phyloP scores from a whole-genome alignment of 331 rosid species.

The Phaseolus coccineus region DNA sequence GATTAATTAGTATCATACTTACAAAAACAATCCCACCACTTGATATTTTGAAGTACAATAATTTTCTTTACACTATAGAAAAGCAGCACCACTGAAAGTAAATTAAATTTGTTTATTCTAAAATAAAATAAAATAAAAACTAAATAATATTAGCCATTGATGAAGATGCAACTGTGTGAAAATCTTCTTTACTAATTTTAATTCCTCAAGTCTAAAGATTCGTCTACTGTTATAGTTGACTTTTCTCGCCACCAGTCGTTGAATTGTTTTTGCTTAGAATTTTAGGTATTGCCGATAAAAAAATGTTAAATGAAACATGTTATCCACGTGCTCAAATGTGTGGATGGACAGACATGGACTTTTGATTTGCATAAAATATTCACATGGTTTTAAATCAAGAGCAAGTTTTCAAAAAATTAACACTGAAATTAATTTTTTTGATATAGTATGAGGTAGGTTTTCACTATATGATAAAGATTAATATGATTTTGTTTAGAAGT shows the following conservation, averaged over 20 bases:
- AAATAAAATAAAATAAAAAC: too few species aligned
- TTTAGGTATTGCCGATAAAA: neutral
- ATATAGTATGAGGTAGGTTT: neutral
- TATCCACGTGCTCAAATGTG: constrained; percentile 11
- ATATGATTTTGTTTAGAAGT: too few species aligned
- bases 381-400: neutral
- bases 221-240: neutral
- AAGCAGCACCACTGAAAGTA: too few species aligned
- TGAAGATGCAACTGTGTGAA: neutral
- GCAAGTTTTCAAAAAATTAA: neutral
- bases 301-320: neutral
- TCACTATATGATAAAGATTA: neutral
- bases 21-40: too few species aligned
- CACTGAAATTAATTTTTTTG: neutral
- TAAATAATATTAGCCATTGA: too few species aligned
- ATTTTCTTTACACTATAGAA: too few species aligned
- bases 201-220: constrained; percentile 13
- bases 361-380: neutral
- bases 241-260: neutral
- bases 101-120: too few species aligned
- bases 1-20: too few species aligned
- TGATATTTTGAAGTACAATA: too few species aligned
- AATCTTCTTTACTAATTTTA: neutral
- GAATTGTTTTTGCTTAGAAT: neutral
- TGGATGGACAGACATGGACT: neutral